Evolutionary conservation across 306 rosid genomes (phyloP), one percentile per base, ranked within the genome.

Genomic region (Pterocarpus macrocarpus): DNA sequence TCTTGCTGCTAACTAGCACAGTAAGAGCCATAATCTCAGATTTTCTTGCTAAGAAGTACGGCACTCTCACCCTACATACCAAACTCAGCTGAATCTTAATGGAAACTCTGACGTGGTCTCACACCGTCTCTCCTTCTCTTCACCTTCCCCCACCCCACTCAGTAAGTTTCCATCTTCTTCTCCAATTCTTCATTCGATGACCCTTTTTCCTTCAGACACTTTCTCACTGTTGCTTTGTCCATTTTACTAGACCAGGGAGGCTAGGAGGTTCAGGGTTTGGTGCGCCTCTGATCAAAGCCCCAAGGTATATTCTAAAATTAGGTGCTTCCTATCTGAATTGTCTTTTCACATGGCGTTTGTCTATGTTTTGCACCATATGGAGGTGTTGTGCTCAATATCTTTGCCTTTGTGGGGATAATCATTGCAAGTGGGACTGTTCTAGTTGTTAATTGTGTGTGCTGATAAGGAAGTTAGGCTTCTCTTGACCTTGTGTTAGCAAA

Each of bases 81-180:
- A 6, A 30, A 47, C n/a, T 57, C 22, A 62, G 59, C 13, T 62
- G 28, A 28, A 36, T 58, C 64, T 58, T 16, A 30, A 76, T 77
- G 93, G 93, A 86, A 86, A 53, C 92, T 57, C 75, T 92, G 65
- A 87, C 88, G 17, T 89, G 99, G 94, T 85, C 86, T 56, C 87
- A 86, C 80, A 81, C 85, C 3, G 69, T 91, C 75, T 88, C 82
- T 71, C 80, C 90, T 44, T 82, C 91, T 15, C 87, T 87, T 69
- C 94, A 76, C 56, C 61, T 82, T 32, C 86, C 95, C 41, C 91
- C 30, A 5, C 69, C 89, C 76, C 83, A 84, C 43, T 73, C 87
- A 4, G 97, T 93, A 71, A 83, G 94, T 30, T 79, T 10, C 44
- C 43, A 59, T 12, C 58, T 5, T 36, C 70, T 43, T 57, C 80